These are phyloP conservation scores for Sordariomycetes sp. DNA, from an alignment of 2,329 filamentous ascomycete species.

Conservation along the genomic window DNA sequence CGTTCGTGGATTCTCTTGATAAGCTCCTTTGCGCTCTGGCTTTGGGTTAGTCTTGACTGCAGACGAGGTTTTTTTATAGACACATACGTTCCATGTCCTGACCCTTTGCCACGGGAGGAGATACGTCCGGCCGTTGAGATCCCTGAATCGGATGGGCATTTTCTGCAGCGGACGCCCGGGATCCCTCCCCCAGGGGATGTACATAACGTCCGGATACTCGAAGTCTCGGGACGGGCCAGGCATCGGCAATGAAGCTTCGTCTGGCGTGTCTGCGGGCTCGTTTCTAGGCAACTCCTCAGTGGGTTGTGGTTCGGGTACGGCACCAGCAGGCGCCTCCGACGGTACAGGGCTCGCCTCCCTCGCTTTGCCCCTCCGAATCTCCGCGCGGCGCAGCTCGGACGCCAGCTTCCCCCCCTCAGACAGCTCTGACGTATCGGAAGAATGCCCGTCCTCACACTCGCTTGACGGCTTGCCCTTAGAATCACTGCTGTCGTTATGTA, in stretches of 20 bases:
- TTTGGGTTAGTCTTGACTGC: neutral
- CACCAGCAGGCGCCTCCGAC: neutral
- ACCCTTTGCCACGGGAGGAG: conserved; percentile 9
- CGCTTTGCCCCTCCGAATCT: conserved; percentile 2
- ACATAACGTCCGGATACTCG: neutral
- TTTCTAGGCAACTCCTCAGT: neutral
- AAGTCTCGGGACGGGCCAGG: neutral
- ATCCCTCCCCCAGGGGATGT: conserved; percentile 6
- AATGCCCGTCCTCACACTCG: neutral
- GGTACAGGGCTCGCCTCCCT: neutral
- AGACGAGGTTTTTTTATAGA: neutral
- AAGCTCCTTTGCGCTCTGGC: conserved; percentile 6
- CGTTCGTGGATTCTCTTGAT: conserved; percentile 6
- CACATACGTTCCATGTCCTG: conserved; percentile 8
- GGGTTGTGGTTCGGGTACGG: neutral
- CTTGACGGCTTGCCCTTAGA: neutral
- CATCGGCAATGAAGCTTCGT: neutral
- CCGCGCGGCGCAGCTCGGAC: neutral
- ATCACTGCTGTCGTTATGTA: neutral
- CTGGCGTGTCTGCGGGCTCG: neutral
- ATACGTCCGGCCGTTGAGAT: conserved; percentile 7
- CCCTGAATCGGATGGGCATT: conserved; percentile 9
- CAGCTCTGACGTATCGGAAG: neutral
- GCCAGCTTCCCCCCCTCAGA: neutral
- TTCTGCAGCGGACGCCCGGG: conserved; percentile 7